These are phyloP conservation scores for Boeremia exigua DNA, from an alignment of 2,329 filamentous ascomycete species.

Conservation along the genomic window DNA sequence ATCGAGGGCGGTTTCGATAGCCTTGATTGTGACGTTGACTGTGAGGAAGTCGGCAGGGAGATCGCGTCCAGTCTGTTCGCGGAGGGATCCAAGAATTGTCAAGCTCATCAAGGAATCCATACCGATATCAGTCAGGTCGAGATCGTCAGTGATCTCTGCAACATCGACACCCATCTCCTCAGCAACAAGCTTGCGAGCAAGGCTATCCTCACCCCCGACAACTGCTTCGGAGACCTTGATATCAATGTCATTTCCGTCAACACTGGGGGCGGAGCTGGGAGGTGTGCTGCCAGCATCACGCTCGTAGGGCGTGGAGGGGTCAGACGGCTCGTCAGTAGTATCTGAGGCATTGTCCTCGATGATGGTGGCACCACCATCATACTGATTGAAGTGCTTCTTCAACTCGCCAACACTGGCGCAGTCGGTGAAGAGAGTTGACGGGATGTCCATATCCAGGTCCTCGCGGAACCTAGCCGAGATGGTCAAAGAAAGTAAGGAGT, in stretches of 20 bases:
- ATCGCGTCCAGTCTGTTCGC: conserved; percentile 58
- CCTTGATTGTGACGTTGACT: conserved; percentile 67
- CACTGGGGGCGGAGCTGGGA: conserved; percentile 57
- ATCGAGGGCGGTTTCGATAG: conserved; percentile 69
- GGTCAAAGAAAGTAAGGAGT: conserved; percentile 66
- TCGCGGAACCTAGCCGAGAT: conserved; percentile 68
- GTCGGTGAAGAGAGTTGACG: conserved; percentile 65
- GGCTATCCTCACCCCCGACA: conserved; percentile 50
- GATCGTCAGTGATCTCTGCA: conserved; percentile 58
- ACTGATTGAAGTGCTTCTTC: conserved; percentile 62
- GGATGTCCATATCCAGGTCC: conserved; percentile 65
- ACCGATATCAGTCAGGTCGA: conserved; percentile 66
- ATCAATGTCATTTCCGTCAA: conserved; percentile 49
- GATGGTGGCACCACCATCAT: conserved; percentile 49
- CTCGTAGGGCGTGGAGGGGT: conserved; percentile 53
- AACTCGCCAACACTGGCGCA: conserved; percentile 65
- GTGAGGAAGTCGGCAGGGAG: conserved; percentile 63
- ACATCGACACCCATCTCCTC: conserved; percentile 71
- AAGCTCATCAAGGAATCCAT: conserved; percentile 62
- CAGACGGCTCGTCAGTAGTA: conserved; percentile 45
- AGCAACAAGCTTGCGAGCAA: conserved; percentile 58
- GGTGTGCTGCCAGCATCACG: conserved; percentile 53
- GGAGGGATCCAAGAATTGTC: conserved; percentile 58
- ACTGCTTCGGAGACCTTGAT: conserved; percentile 39
- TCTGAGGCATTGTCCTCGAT: conserved; percentile 51